Evolutionary conservation across 495 filamentous ascomycete genomes (phyloP), one percentile per base, ranked within the genome.

Genomic region (Xylaria curta): DNA sequence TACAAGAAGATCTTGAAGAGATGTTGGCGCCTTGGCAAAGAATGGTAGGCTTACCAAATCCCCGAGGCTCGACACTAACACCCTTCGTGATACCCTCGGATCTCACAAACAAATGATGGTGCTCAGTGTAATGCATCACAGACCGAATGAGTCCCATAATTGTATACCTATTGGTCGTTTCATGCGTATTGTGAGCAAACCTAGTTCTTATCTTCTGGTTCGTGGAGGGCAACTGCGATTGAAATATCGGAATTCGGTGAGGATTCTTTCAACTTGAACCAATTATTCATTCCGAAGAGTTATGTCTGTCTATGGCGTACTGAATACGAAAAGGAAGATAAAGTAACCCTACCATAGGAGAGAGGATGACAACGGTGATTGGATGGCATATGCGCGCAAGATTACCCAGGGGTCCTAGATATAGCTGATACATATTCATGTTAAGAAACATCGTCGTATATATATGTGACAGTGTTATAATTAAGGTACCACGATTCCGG

Each of bases 11-110:
- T 59, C 33, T 40, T 33, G 19, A 15, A 60, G 40, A 61, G 67
- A 59, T 68, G 66, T 42, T 36, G 66, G 53, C 28, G 40, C 26
- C 66, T 69, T 69, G 66, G 66, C 56, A 60, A 33, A 44, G 33
- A 33, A 31, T 47, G 44, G 21, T 28, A 49, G 38, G n/a, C 19
- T 62, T 63, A 63, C 21, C 60, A 24, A 61, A n/a, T 63, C n/a
- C 38, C 60, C 17, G 60, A n/a, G 4, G 60, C 60, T 63, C 15
- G 21, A 63, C 12, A 1, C 5, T 4, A 28, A 63, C 38, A 44
- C 38, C 38, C 19, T 24, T 24, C 17, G n/a, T 63, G 21, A 44
- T 10, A 42, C 60, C 60, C 26, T 28, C 60, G 21, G n/a, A 38
- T 13, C 31, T 56, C 53, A 56, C 53, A 56, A 4, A 1, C 17